Conservation (phyloP, 2,329 filamentous ascomycete species). For the Diplodia intermedia region DNA sequence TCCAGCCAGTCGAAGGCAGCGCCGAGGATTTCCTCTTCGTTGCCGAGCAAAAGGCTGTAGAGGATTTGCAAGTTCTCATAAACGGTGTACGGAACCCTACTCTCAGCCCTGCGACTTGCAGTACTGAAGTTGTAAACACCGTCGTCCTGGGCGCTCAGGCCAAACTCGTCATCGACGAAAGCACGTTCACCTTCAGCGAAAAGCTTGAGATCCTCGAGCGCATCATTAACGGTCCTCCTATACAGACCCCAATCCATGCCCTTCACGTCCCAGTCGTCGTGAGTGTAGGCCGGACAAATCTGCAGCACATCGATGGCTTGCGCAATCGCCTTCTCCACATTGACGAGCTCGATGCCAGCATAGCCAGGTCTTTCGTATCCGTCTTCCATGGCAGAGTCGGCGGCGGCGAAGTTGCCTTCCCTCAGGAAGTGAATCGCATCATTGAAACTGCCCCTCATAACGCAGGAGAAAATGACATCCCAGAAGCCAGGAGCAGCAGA, state of each 20-base stretch:
- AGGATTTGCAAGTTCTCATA: slow-evolving; percentile 83
- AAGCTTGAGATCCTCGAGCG: slow-evolving; percentile 72
- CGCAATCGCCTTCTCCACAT: slow-evolving; percentile 74
- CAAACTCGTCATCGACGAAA: slow-evolving; percentile 55
- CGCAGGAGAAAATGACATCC: slow-evolving; percentile 77
- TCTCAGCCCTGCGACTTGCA: slow-evolving; percentile 76
- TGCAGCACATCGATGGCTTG: slow-evolving; percentile 73
- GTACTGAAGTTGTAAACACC: slow-evolving; percentile 67
- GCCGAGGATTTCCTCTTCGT: slow-evolving; percentile 75
- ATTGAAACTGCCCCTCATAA: slow-evolving; percentile 76
- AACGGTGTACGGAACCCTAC: slow-evolving; percentile 85
- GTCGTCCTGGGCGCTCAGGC: slow-evolving; percentile 47
- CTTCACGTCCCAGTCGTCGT: slow-evolving; percentile 81
- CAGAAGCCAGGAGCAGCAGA: slow-evolving; percentile 81
- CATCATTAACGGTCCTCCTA: slow-evolving; percentile 73
- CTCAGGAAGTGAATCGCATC: slow-evolving; percentile 72
- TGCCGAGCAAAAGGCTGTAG: slow-evolving; percentile 81
- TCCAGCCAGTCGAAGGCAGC: slow-evolving; percentile 91
- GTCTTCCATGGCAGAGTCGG: slow-evolving; percentile 70
- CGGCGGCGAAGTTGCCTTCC: slow-evolving; percentile 79
- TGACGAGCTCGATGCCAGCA: slow-evolving; percentile 75
- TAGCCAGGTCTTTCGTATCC: slow-evolving; percentile 72
- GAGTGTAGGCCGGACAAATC: slow-evolving; percentile 71
- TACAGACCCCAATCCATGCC: slow-evolving; percentile 85
- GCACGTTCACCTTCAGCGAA: slow-evolving; percentile 78